A percentile compares a stretch with the other conserved stretches of the same genome.
Conservation (phyloP, 495 filamentous ascomycete species). For the Penicillium psychrofluorescens region DNA sequence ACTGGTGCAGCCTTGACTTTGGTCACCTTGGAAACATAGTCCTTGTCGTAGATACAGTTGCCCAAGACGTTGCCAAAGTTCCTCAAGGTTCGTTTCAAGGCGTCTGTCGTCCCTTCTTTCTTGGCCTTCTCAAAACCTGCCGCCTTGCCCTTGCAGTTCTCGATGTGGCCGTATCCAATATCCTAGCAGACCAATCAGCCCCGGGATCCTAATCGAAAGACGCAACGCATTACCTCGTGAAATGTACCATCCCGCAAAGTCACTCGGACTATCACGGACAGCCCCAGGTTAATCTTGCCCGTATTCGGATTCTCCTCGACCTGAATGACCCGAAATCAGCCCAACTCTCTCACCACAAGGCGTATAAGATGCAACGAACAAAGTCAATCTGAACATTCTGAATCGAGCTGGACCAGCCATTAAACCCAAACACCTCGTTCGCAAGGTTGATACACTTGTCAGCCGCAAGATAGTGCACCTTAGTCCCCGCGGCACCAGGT, state of each 20-base stretch:
- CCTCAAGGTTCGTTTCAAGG: slow-evolving; percentile 76
- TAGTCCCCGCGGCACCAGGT: slow-evolving; percentile 69
- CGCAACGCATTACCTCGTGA: slow-evolving; percentile 55
- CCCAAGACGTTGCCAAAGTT: slow-evolving; percentile 95
- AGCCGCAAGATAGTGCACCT: slow-evolving; percentile 83
- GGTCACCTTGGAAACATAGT: slow-evolving; percentile 76
- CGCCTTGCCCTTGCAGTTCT: slow-evolving; percentile 91
- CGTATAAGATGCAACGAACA: slow-evolving; percentile 36
- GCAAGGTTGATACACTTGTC: slow-evolving; percentile 94
- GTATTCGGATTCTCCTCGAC: slow-evolving; percentile 54
- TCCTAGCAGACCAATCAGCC: slow-evolving; percentile 43
- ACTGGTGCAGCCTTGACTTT: slow-evolving; percentile 67
- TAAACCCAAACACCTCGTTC: slow-evolving; percentile 98
- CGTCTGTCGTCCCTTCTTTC: slow-evolving; percentile 95
- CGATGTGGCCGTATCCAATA: slow-evolving; percentile 89
- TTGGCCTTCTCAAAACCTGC: slow-evolving; percentile 95
- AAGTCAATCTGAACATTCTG: slow-evolving; percentile 87
- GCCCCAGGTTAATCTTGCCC: slow-evolving; percentile 69
- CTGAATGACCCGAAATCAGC: slow-evolving; percentile 19
- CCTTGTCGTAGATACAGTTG: slow-evolving; percentile 96
- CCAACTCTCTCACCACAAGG: too few relatives aligned
- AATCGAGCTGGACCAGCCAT: slow-evolving; percentile 92
- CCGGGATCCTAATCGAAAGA: too few relatives aligned
- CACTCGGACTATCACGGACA: slow-evolving; percentile 84
- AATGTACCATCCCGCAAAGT: slow-evolving; percentile 86